Base-by-base conservation (phyloP, 768 basidiomycete species). In the Pisolithus tinctorius region DNA sequence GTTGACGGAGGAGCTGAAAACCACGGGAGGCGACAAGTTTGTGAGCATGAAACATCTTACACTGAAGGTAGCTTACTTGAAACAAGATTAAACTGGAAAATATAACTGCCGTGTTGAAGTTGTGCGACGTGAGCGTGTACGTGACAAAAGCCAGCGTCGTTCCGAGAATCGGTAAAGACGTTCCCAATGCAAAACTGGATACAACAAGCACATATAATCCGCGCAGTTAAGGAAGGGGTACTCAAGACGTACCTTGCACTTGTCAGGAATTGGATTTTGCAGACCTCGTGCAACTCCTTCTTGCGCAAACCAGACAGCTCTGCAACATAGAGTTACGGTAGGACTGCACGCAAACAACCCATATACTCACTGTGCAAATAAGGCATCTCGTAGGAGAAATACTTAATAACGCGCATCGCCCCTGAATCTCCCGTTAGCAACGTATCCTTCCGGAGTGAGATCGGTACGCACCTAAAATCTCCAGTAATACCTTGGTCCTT, bases 331-430 rank as follows among this genome's bases (percentile, higher is more conserved):
- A 14, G n/a, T 45, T 13, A 29, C 4, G 29, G 14, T 29, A 16
- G 25, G 17, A 9, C 23, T 44, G n/a, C 6, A 37, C 30, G 29
- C 37, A 43, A 40, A 20, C 56, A 11, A 17, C 23, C 46, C 23
- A 17, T 39, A 3, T 4, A 66, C 75, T 63, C 53, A 84, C 85
- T 73, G 54, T 80, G 73, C 41, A 86, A 64, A 65, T 86, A 87
- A 0, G 85, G 82, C 1, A 72, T 56, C 66, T 88, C 86, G 55
- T 86, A 87, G 26, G 79, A 82, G 62, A 88, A 88, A 58, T 82
- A 85, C 63, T 86, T 87, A 49, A 88, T 80, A n/a, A 86, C 75
- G 4, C 82, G 76, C 83, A 87, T 86, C 1, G 75, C 77, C 45
- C 77, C 79, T 76, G 47, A 31, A 40, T 37, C 36, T 29, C 16